Evolutionary conservation across 164 flowering plant species (phyloP).

Genomic region (Santalum album): DNA sequence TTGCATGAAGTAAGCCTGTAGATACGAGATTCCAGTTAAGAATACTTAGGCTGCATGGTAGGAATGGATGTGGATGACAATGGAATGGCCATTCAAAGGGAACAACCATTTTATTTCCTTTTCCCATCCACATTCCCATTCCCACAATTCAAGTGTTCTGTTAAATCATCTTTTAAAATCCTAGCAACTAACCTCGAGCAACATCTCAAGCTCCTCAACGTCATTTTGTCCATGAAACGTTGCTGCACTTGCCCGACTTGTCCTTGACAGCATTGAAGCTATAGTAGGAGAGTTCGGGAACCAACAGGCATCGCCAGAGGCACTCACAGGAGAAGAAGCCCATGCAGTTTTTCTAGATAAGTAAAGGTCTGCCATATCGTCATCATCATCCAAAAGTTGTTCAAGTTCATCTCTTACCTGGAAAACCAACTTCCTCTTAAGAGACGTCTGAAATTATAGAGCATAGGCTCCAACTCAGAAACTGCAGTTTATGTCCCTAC

Average conservation of each 20-base stretch:
- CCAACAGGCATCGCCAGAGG: conserved; percentile 56
- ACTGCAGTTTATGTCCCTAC: too few relatives aligned
- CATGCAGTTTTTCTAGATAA: conserved; percentile 67
- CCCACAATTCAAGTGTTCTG: too few relatives aligned
- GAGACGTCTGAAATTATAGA: too few relatives aligned
- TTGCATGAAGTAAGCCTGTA: conserved; percentile 98
- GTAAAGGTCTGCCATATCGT: conserved; percentile 95
- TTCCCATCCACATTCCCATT: too few relatives aligned
- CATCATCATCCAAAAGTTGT: conserved; percentile 92
- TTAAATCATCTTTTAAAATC: too few relatives aligned
- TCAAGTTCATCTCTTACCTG: conserved; percentile 98
- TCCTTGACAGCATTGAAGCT: conserved; percentile 69
- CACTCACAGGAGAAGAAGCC: conserved; percentile 60
- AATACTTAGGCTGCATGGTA: too few relatives aligned
- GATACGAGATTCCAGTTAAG: conserved; percentile 1
- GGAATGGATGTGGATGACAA: too few relatives aligned
- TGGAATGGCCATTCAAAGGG: too few relatives aligned
- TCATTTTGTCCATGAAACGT: conserved; percentile 76
- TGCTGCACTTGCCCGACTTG: conserved; percentile 67
- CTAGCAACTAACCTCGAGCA: conserved; percentile 99
- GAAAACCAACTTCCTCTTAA: too few relatives aligned
- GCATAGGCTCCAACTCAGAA: too few relatives aligned
- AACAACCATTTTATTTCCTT: too few relatives aligned
- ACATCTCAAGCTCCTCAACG: conserved; percentile 95
- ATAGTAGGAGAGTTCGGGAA: conserved; percentile 64